phyloP scores from a whole-genome alignment of 1,284 basidiomycete species.

The Caloboletus firmus region DNA sequence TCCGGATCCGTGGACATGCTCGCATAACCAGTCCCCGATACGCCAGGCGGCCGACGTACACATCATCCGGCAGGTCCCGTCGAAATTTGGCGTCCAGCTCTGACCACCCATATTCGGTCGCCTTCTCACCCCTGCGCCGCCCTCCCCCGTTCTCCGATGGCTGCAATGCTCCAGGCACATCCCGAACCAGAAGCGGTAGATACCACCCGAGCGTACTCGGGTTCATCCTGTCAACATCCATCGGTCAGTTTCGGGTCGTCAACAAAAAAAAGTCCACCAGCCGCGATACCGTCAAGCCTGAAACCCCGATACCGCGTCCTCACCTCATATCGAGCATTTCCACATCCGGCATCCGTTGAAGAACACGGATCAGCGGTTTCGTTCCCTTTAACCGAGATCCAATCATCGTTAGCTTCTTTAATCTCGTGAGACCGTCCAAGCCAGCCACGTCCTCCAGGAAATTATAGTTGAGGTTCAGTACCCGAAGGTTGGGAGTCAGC shows the following conservation, averaged over 20 bases:
- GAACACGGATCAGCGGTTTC: conserved; percentile 66
- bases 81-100: conserved; percentile 84
- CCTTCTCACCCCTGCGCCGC: conserved; percentile 37
- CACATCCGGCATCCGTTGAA: conserved; percentile 71
- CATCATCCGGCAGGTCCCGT: conserved; percentile 82
- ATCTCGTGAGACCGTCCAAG: conserved; percentile 69
- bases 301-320: conserved; percentile 36
- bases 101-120: conserved; percentile 51
- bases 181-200: conserved; percentile 76
- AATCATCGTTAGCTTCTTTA: conserved; percentile 83
- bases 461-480: conserved; percentile 95
- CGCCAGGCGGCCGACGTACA: conserved; percentile 80
- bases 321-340: conserved; percentile 91
- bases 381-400: conserved; percentile 77
- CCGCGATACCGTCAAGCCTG: conserved; percentile 10
- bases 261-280: background rate
- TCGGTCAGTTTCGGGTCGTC: conserved; percentile 32
- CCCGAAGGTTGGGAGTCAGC: conserved; percentile 84
- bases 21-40: conserved; percentile 88
- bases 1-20: conserved; percentile 60
- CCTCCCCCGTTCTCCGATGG: conserved; percentile 47
- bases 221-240: conserved; percentile 73
- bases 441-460: conserved; percentile 74
- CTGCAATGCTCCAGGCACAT: conserved; percentile 65
- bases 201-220: conserved; percentile 95